These are phyloP conservation scores for Tetrapisispora taiwanensis DNA, from an alignment of 805 yeast species.

Conservation along the genomic window DNA sequence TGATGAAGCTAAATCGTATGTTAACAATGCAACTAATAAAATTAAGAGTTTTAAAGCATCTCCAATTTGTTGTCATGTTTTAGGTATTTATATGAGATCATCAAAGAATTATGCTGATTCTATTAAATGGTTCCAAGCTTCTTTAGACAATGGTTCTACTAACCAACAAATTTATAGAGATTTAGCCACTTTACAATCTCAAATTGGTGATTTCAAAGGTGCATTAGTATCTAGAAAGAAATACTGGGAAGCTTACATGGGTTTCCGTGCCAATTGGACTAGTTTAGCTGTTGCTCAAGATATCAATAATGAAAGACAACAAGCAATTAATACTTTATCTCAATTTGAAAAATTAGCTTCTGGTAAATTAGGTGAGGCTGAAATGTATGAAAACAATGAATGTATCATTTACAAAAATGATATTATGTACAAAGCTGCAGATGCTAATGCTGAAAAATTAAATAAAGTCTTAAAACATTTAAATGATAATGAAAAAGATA, in stretches of 20 bases:
- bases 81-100: constrained; percentile 73
- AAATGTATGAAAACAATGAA: constrained; percentile 73
- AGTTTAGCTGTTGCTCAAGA: constrained; percentile 79
- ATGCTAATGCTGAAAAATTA: constrained; percentile 32
- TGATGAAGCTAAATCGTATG: constrained; percentile 52
- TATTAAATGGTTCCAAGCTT: constrained; percentile 62
- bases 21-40: constrained; percentile 50
- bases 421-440: constrained; percentile 54
- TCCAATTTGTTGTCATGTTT: constrained; percentile 71
- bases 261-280: constrained; percentile 86
- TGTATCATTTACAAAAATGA: constrained; percentile 62
- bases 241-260: constrained; percentile 63
- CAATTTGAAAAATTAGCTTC: constrained; percentile 68
- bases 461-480: constrained; percentile 54
- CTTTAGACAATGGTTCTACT: constrained; percentile 66
- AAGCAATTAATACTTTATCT: constrained; percentile 60
- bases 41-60: constrained; percentile 39
- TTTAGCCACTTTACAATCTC: constrained; percentile 68
- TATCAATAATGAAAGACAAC: constrained; percentile 52
- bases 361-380: constrained; percentile 57
- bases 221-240: constrained; percentile 54
- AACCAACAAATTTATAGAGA: constrained; percentile 78
- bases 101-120: constrained; percentile 66
- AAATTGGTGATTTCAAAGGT: constrained; percentile 60
- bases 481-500: constrained; percentile 41